Base-by-base conservation (phyloP, 305 asterid species). In the Galium porrigens region DNA sequence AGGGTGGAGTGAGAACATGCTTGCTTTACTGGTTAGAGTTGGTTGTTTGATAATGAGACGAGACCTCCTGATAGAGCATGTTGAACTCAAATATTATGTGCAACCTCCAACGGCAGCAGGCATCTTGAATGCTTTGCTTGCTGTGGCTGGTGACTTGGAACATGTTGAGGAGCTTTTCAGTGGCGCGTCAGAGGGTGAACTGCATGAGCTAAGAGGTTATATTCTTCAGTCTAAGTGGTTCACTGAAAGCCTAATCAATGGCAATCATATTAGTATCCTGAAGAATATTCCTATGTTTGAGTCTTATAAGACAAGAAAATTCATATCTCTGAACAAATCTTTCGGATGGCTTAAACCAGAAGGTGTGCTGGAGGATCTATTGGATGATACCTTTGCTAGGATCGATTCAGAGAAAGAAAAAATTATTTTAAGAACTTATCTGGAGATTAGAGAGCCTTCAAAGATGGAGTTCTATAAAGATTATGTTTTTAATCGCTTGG, bases 1-100 rank as follows among this genome's bases (percentile, higher is more conserved):
- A 68, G 96, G 95, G 37, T 91, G 96, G 98, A 91, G 96, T 81
- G 98, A 91, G 80, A 91, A 84, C 76, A 84, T 89, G 94, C 84
- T 80, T 30, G 76, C 87, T 3, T 67, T 89, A 78, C 77, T 91
- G 78, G 81, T 76, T 66, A 81, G 83, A 68, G 86, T 83, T 58
- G 98, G 98, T 65, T 91, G 98, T 80, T 79, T 85, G 68, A 71
- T 89, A 65, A 78, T 89, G 80, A 91, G 83, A 79, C 89, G 85
- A 22, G 94, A 86, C 77, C 72, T 91, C 61, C 77, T 80, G 67
- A 76, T 89, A 68, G 94, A 89, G 70, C 98, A 91, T 79, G 68
- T 79, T 20, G 84, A 84, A 68, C 78, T 91, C 81, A 71, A 78
- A 70, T 73, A 71, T 56, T 91, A 85, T 79, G 98, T 89, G 78